Base-by-base conservation (phyloP, 2,329 filamentous ascomycete genomes). In the Harringtonia aguacate region DNA sequence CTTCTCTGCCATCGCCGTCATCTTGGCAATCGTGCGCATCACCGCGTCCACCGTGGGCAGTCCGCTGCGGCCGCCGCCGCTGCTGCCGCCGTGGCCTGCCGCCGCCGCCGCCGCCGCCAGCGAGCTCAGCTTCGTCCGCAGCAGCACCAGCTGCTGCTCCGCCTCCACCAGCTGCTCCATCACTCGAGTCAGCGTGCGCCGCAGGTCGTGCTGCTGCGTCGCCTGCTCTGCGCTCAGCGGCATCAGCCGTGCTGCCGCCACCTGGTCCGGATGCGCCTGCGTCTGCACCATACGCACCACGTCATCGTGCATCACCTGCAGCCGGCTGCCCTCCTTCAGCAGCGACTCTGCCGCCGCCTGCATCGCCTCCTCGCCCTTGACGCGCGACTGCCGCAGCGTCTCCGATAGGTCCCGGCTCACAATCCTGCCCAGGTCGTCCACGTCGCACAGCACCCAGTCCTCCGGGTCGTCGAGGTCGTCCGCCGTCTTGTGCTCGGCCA, bases 1-100 rank as follows among this genome's bases (percentile, higher is more conserved):
- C 65, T 87, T 86, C 68, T 97, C 86, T 0, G 85, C 85, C 82
- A 95, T 90, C 47, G 71, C 76, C 29, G 89, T 95, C 84, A 98
- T 89, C 58, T 92, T 95, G 46, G 72, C 71, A 52, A 98, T 94
- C 1, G 92, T 98, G 47, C 85, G 86, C 53, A 89, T 82, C 18
- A 98, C 86, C 0, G 87, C 86, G 54, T 95, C 92, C 10, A 95
- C 86, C 0, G 89, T 95, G 0, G 92, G 92, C 5, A 81, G 72
- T 52, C 67, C 73, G 34, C 65, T 5, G 66, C 59, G 43, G 65
- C 66, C 17, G 69, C 73, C 14, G 71, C 70, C 2, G 74, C 66
- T 1, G 83, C 82, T 39, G 14, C 41, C 24, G 3, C 17, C 10
- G 21, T 7, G n/a, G 27, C 27, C 58, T 58, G 9, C 64, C 62